These are phyloP conservation scores for Nemania diffusa DNA, from an alignment of 2,329 filamentous ascomycete genomes.

Conservation along the genomic window DNA sequence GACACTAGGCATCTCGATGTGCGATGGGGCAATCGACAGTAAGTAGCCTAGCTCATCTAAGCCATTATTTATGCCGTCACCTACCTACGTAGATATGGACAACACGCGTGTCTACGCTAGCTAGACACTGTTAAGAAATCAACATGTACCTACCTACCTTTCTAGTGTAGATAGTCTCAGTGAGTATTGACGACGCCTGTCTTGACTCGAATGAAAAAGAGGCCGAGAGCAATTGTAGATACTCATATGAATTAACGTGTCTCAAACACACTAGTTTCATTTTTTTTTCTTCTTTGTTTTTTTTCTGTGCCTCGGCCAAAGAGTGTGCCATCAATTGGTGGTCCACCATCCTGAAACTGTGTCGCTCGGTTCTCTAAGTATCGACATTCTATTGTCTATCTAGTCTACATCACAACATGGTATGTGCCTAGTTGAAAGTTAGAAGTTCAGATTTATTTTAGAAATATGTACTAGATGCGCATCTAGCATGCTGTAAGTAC, in stretches of 20 bases:
- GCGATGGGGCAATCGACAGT: conserved; percentile 22
- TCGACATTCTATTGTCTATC: no score
- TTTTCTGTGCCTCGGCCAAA: conserved; percentile 4
- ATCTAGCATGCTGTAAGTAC: neutral
- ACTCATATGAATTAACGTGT: neutral
- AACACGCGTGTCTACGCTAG: neutral
- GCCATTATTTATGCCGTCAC: conserved; percentile 21
- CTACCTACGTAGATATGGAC: neutral
- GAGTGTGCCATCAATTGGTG: neutral
- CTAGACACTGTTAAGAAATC: no score
- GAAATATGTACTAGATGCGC: neutral
- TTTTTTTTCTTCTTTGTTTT: neutral
- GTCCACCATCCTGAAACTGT: conserved; percentile 32
- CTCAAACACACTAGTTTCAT: neutral
- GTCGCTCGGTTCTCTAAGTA: neutral
- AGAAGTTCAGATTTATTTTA: no score
- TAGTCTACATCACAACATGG: no score
- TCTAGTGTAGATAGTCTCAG: neutral
- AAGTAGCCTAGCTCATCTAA: conserved; percentile 11
- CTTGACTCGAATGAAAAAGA: no score
- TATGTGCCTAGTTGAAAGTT: neutral
- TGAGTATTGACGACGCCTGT: neutral
- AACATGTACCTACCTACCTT: no score
- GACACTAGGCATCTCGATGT: conserved; percentile 32
- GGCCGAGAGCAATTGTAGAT: no score